Conservation (phyloP, 1,284 basidiomycete species). For the Fomitopsis pinicola region DNA sequence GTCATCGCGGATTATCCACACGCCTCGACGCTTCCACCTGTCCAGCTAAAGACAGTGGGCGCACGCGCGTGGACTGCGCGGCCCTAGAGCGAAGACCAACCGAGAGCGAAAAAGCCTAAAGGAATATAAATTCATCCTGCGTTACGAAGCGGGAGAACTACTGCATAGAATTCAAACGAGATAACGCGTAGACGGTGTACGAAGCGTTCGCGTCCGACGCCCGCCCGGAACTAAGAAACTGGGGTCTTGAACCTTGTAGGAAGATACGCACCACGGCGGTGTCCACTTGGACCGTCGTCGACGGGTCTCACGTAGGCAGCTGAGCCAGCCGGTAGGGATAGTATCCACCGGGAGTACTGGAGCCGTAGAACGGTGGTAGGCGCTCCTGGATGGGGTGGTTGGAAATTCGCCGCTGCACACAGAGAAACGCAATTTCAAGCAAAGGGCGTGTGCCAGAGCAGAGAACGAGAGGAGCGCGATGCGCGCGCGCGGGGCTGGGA, state of each 20-base stretch:
- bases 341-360: not conserved
- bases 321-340: not conserved
- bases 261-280: not conserved
- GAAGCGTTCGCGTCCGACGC: not conserved
- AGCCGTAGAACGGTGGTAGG: not conserved
- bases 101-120: not conserved
- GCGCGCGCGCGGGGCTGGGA: not conserved
- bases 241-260: not conserved
- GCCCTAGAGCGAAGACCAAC: not conserved
- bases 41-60: not conserved
- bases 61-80: not conserved
- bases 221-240: not conserved
- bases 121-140: not conserved
- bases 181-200: not conserved
- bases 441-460: not conserved
- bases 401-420: not conserved
- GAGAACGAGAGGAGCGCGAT: not conserved
- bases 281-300: not conserved
- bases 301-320: not conserved
- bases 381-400: not conserved
- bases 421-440: not conserved
- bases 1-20: not conserved
- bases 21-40: not conserved
- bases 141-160: not conserved
- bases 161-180: not conserved